Conservation (phyloP, 78 protist species). For the Emiliania huxleyi region DNA sequence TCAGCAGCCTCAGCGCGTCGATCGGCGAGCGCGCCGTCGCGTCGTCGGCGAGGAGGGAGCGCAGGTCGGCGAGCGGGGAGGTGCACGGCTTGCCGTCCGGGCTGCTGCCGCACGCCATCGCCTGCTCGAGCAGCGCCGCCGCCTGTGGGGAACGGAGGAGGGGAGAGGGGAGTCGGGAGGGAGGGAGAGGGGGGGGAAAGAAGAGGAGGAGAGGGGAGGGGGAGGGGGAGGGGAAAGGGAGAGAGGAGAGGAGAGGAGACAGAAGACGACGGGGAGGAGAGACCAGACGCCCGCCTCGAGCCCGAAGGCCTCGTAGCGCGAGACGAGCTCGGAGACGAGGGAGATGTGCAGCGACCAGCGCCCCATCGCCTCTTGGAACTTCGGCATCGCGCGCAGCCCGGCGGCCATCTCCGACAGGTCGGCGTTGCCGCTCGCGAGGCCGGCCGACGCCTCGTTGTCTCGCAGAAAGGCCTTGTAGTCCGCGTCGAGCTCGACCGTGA, state of each 20-base stretch:
- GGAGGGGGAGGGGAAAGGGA: too few relatives aligned
- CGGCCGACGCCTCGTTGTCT: background rate
- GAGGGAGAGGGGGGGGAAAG: too few relatives aligned
- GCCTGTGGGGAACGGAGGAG: too few relatives aligned
- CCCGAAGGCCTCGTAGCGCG: too few relatives aligned
- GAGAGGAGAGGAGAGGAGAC: too few relatives aligned
- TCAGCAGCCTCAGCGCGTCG: background rate
- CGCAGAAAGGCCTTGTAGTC: slow-evolving; percentile 51
- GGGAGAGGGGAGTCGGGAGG: too few relatives aligned
- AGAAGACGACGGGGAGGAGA: too few relatives aligned
- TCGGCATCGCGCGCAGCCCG: slow-evolving; percentile 71
- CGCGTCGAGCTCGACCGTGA: background rate
- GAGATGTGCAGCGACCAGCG: slow-evolving; percentile 71
- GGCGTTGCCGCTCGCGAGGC: background rate
- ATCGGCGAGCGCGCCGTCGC: background rate
- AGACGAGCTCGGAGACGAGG: slow-evolving; percentile 65
- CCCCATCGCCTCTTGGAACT: slow-evolving; percentile 72
- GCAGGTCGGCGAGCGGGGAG: background rate
- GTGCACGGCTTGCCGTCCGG: slow-evolving; percentile 26
- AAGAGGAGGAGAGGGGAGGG: too few relatives aligned
- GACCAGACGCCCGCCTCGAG: too few relatives aligned
- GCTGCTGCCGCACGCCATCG: slow-evolving; percentile 73
- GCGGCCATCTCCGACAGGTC: slow-evolving; percentile 50
- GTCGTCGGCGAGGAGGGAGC: background rate
- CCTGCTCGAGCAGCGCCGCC: slow-evolving; percentile 69